Percentiles rank a stretch among this genome's conserved stretches.
Evolutionary conservation across 768 basidiomycete genomes (phyloP).

Genomic region (Cystofilobasidium bisporidii): DNA sequence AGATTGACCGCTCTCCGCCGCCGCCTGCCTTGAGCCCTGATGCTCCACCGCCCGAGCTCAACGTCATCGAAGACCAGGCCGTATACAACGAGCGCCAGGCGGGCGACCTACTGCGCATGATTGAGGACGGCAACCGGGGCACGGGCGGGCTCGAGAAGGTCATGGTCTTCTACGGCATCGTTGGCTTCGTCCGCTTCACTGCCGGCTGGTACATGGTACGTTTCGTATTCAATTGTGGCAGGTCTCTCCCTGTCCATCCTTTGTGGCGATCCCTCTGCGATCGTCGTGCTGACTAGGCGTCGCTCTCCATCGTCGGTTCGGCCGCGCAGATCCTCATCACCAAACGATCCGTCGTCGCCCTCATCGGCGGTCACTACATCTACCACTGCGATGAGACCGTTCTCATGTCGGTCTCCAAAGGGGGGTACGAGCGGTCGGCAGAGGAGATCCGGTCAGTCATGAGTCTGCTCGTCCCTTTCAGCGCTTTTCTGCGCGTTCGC

Average conservation of each 20-base stretch:
- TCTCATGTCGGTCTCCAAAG: conserved; percentile 49
- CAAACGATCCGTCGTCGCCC: conserved; percentile 80
- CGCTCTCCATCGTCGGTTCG: too few species aligned
- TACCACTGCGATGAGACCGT: conserved; percentile 93
- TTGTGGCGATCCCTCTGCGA: too few species aligned
- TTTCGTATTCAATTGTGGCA: too few species aligned
- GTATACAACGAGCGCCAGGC: conserved; percentile 84
- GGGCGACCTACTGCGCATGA: conserved; percentile 82
- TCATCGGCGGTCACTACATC: conserved; percentile 55
- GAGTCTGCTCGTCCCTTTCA: too few species aligned
- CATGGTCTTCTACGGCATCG: conserved; percentile 53
- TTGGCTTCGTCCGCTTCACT: conserved; percentile 86
- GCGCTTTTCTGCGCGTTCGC: too few species aligned
- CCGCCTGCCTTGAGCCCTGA: conserved; percentile 35
- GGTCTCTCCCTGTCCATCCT: too few species aligned
- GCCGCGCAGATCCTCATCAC: conserved; percentile 63
- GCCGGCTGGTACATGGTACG: conserved; percentile 79
- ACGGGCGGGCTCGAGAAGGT: conserved; percentile 75
- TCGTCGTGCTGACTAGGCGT: too few species aligned
- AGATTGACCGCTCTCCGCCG: conserved; percentile 58
- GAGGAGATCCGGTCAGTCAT: conserved; percentile 59
- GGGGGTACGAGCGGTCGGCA: conserved; percentile 55
- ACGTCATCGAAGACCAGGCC: conserved; percentile 74
- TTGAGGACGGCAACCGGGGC: conserved; percentile 84
- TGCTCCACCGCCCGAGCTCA: conserved; percentile 45